Evolutionary conservation across 1,139 yeast genomes (phyloP).

Genomic region (Pichiaceae sp.): DNA sequence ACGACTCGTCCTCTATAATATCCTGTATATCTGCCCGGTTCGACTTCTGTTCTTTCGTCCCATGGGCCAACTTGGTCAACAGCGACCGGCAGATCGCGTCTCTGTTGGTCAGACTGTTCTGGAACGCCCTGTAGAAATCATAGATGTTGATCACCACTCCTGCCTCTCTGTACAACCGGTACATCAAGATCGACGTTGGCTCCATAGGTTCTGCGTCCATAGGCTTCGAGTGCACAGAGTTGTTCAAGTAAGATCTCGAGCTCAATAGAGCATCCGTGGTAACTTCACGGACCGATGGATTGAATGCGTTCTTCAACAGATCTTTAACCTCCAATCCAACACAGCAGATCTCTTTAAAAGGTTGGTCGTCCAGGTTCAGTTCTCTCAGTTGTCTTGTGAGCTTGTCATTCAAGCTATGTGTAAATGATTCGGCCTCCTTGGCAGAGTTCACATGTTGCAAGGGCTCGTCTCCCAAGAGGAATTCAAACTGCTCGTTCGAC

Average conservation of each 20-base stretch:
- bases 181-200: constrained; percentile 52
- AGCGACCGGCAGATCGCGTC: constrained; percentile 30
- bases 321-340: constrained; percentile 11
- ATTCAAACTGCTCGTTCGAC: constrained; percentile 17
- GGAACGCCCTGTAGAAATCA: constrained; percentile 72
- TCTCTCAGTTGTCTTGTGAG: constrained; percentile 14
- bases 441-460: constrained; percentile 3
- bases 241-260: constrained; percentile 25
- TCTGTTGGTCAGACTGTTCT: constrained; percentile 38
- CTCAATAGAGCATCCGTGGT: constrained; percentile 28
- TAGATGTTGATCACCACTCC: constrained; percentile 64
- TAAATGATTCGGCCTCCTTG: constrained; percentile 5
- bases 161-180: constrained; percentile 72
- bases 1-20: constrained; percentile 17
- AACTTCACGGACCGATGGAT: constrained; percentile 31
- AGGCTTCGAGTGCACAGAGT: constrained; percentile 17
- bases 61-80: constrained; percentile 12
- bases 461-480: constrained; percentile 8
- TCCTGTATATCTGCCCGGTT: constrained; percentile 3
- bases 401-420: constrained; percentile 8
- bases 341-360: constrained; percentile 23
- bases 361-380: constrained; percentile 17
- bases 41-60: constrained; percentile 7
- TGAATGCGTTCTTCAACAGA: constrained; percentile 25
- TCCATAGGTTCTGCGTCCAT: constrained; percentile 23